These are phyloP conservation scores for Cystobasidium sp. DNA, from an alignment of 1,284 basidiomycete genomes.

Conservation along the genomic window DNA sequence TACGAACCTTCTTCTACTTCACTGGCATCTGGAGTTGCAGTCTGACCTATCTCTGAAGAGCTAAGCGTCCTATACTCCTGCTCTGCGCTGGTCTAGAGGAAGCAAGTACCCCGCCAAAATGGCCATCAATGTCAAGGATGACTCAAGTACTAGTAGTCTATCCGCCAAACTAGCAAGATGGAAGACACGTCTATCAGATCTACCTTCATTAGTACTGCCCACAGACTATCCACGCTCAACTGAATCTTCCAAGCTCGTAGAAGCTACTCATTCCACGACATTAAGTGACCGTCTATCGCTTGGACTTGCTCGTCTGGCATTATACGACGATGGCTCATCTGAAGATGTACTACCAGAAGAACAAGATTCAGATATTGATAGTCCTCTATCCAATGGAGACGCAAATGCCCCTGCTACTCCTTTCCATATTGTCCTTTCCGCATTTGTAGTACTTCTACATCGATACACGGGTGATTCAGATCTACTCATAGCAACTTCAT, in stretches of 20 bases:
- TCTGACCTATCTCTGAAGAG: neutral
- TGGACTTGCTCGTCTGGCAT: conserved; percentile 68
- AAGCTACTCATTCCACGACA: conserved; percentile 48
- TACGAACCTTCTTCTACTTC: neutral
- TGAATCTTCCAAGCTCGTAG: conserved; percentile 50
- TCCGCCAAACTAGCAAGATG: conserved; percentile 56
- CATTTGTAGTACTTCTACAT: conserved; percentile 88
- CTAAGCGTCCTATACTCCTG: too few relatives aligned
- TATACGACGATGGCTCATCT: conserved; percentile 64
- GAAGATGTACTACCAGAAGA: conserved; percentile 56
- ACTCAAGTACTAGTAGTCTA: conserved; percentile 18
- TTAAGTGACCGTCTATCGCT: conserved; percentile 58
- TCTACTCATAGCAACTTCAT: conserved; percentile 88
- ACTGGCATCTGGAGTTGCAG: neutral
- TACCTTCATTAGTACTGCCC: conserved; percentile 89
- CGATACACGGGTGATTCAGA: conserved; percentile 96
- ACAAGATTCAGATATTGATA: conserved; percentile 22
- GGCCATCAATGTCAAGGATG: conserved; percentile 3
- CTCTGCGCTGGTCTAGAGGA: neutral
- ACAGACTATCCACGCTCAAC: conserved; percentile 93
- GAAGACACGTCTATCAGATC: conserved; percentile 60
- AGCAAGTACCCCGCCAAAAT: neutral
- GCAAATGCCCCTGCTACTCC: conserved; percentile 67
- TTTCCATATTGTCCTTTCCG: conserved; percentile 88
- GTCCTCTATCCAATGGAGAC: conserved; percentile 24